Evolutionary conservation across 2,329 filamentous ascomycete species (phyloP).

Genomic region (Trichoderma sp.): DNA sequence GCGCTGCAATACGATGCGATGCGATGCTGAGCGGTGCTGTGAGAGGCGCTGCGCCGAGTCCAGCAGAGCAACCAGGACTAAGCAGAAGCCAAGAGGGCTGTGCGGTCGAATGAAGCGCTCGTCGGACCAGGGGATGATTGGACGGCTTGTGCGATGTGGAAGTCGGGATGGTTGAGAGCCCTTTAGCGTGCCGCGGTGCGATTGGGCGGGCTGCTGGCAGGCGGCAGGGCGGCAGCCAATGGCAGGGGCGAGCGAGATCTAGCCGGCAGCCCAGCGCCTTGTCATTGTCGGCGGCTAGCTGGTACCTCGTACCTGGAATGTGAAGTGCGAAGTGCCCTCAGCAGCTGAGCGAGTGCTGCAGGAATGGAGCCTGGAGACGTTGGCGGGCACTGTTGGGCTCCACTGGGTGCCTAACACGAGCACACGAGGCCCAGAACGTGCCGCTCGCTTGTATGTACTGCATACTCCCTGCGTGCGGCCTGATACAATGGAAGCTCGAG

Average conservation of each 20-base stretch:
- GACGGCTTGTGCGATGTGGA: conserved; percentile 31
- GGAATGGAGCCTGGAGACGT: neutral
- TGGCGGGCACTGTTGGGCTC: neutral
- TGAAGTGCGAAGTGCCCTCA: neutral
- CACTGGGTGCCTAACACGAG: neutral
- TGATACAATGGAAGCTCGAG: neutral
- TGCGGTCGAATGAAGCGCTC: neutral
- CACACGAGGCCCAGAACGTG: neutral
- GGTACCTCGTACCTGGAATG: neutral
- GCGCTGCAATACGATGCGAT: neutral
- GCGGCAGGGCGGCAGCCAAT: conserved; percentile 20
- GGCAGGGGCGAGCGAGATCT: conserved; percentile 16
- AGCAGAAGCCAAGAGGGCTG: neutral
- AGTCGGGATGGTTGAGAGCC: conserved; percentile 29
- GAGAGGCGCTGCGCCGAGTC: conserved; percentile 12
- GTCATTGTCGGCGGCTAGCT: conserved; percentile 1
- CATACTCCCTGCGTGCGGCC: neutral
- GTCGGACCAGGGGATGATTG: conserved; percentile 29
- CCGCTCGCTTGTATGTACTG: neutral
- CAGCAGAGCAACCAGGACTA: neutral
- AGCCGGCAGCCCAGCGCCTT: neutral
- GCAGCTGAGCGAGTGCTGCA: neutral
- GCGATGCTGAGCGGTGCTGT: neutral
- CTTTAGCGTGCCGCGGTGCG: conserved; percentile 37
- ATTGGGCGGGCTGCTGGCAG: conserved; percentile 33